Evolutionary conservation across 352 stramenopile species (phyloP).

Genomic region (Phytopythium vexans): DNA sequence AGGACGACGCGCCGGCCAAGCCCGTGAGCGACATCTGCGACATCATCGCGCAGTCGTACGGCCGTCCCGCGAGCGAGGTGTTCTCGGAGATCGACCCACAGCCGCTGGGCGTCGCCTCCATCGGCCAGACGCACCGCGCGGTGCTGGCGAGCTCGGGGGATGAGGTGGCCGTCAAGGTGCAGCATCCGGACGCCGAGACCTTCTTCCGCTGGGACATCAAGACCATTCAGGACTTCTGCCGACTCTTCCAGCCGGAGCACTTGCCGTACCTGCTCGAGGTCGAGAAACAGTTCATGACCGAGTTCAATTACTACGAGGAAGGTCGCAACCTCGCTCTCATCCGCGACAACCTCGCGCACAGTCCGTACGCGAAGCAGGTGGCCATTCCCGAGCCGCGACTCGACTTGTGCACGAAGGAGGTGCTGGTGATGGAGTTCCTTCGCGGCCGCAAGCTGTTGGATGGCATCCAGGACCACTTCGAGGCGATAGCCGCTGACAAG

Average conservation of each 20-base stretch:
- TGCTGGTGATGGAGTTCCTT: constrained; percentile 96
- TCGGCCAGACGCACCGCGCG: constrained; percentile 80
- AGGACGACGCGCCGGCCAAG: constrained; percentile 80
- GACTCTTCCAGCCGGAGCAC: constrained; percentile 93
- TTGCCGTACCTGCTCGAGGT: constrained; percentile 93
- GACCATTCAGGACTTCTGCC: constrained; percentile 95
- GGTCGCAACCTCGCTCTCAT: constrained; percentile 89
- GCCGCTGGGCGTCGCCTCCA: constrained; percentile 76
- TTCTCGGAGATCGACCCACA: constrained; percentile 65
- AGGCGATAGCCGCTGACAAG: constrained; percentile 81
- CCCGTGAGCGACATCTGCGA: constrained; percentile 61
- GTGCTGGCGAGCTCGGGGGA: constrained; percentile 55
- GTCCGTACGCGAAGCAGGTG: constrained; percentile 61
- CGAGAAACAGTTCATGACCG: constrained; percentile 97
- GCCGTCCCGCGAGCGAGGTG: constrained; percentile 45
- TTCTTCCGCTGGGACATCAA: constrained; percentile 95
- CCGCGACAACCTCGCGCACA: constrained; percentile 86
- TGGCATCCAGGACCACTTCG: constrained; percentile 90
- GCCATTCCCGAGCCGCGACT: constrained; percentile 84
- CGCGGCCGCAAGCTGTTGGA: constrained; percentile 83
- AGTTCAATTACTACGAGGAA: constrained; percentile 96
- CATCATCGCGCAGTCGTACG: constrained; percentile 77
- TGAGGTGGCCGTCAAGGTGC: constrained; percentile 89
- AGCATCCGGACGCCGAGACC: constrained; percentile 92
- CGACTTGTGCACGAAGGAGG: constrained; percentile 91